Base-by-base conservation (phyloP, 2,329 filamentous ascomycete genomes). In the Ramularia endophylla region DNA sequence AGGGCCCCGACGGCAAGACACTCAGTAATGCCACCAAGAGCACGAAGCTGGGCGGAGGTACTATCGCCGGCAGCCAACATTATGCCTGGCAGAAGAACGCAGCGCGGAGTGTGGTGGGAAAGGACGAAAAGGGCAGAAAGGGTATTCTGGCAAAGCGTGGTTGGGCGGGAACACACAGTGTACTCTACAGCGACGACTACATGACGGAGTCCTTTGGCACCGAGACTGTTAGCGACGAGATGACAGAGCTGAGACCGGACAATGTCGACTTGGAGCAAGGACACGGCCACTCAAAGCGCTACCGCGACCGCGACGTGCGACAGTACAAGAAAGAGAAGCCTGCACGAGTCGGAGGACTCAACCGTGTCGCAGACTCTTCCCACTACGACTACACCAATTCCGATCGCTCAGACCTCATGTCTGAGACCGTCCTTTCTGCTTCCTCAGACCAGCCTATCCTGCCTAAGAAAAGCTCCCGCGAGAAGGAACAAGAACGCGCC, bases 301-400 rank as follows among this genome's bases (percentile, higher is more conserved):
- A 75, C 60, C 74, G 76, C 54, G 71, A 74, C 52, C 64, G 65
- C 34, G 83, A 92, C 46, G 77, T 97, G 41, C 79, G 83, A 44
- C 79, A 79, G 25, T 97, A 97, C 70, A 85, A 89, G 17, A 76
- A 87, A 58, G 90, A 97, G 68, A 86, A 83, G 62, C 72, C 87
- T 2, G 90, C 90, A 1, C 77, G 85, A 38, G 88, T 97, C 2
- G 90, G 90, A 27, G 90, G 90, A 15, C 70, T 97, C 63, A 97
- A 97, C 67, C 81, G 83, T 55, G 74, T 84, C 52, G 75, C 81
- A 31, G 90, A 95, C 53, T 85, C 82, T 46, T 85, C 80, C 45
- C 71, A 78, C 51, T 94, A 87, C 74, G 85, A 94, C 59, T 86
- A 85, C 63, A 83, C 82, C 36, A 80, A 82, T 51, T 78, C 80